These are phyloP conservation scores for Flaveria robusta DNA, from an alignment of 129 eudicot genomes.

Conservation along the genomic window DNA sequence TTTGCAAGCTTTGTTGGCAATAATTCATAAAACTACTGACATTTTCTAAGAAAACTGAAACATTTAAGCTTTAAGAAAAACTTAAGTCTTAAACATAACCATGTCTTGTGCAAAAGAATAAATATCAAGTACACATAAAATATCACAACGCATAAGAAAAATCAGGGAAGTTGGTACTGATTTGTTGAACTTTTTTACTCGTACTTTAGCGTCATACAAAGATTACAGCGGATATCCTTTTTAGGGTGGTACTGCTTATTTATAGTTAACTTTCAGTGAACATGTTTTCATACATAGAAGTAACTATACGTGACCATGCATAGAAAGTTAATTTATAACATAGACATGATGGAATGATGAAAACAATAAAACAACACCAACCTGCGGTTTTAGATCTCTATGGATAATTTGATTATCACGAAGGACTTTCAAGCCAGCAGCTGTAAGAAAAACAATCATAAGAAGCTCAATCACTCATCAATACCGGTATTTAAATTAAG, in stretches of 20 bases:
- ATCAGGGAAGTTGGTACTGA: constrained; percentile 12
- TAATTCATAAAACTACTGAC: not conserved
- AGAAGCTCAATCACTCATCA: constrained; percentile 11
- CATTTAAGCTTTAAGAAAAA: not conserved
- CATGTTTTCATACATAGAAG: constrained; percentile 14
- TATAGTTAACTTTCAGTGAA: not conserved
- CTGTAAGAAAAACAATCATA: constrained; percentile 44
- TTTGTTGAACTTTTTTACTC: not conserved
- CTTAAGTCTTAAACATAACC: not conserved
- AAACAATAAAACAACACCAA: constrained; percentile 35
- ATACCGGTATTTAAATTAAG: not conserved
- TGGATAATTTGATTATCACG: constrained; percentile 90
- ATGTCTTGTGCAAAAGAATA: constrained; percentile 12
- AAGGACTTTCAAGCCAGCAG: constrained; percentile 85
- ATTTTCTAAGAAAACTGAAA: not conserved
- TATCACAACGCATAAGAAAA: constrained; percentile 1
- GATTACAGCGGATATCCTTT: not conserved
- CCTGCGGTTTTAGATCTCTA: constrained; percentile 98
- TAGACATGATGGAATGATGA: not conserved
- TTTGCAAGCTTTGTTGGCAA: not conserved
- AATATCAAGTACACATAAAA: not conserved
- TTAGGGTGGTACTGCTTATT: not conserved
- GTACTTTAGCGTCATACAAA: constrained; percentile 4
- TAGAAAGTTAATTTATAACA: not conserved
- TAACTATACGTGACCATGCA: constrained; percentile 5